Evolutionary conservation across 208 protist genomes (phyloP).

Genomic region (Acanthamoeba sp.): DNA sequence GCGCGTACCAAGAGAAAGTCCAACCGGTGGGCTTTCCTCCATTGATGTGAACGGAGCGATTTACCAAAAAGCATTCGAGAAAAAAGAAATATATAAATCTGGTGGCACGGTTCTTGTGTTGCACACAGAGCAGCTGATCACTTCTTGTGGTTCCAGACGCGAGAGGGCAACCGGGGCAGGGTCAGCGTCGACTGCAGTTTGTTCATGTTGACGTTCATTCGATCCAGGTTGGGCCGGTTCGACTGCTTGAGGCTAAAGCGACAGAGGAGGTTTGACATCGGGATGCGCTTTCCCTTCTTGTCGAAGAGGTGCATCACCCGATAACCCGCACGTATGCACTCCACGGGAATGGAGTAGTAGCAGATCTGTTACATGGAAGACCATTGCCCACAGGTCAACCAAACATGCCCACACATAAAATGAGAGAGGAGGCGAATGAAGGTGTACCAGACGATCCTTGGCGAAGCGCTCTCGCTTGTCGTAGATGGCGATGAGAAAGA

Average conservation of each 20-base stretch:
- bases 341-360: constrained; percentile 72
- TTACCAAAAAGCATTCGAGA: too few relatives aligned
- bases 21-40: neutral
- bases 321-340: constrained; percentile 75
- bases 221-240: neutral
- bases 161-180: neutral
- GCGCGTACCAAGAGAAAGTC: neutral
- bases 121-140: neutral
- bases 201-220: constrained; percentile 60
- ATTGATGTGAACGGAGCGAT: neutral
- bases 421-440: constrained; percentile 20
- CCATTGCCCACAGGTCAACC: constrained; percentile 13
- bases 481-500: constrained; percentile 80
- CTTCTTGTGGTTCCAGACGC: neutral
- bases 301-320: constrained; percentile 75
- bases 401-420: too few relatives aligned
- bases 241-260: constrained; percentile 76
- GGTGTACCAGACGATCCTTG: constrained; percentile 69
- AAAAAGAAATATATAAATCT: too few relatives aligned
- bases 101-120: too few relatives aligned
- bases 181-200: constrained; percentile 41
- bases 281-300: constrained; percentile 70
- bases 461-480: constrained; percentile 75
- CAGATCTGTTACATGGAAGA: neutral
- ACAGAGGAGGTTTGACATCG: constrained; percentile 77